Evolutionary conservation across 495 filamentous ascomycete genomes (phyloP).

Genomic region (Neurospora discreta): DNA sequence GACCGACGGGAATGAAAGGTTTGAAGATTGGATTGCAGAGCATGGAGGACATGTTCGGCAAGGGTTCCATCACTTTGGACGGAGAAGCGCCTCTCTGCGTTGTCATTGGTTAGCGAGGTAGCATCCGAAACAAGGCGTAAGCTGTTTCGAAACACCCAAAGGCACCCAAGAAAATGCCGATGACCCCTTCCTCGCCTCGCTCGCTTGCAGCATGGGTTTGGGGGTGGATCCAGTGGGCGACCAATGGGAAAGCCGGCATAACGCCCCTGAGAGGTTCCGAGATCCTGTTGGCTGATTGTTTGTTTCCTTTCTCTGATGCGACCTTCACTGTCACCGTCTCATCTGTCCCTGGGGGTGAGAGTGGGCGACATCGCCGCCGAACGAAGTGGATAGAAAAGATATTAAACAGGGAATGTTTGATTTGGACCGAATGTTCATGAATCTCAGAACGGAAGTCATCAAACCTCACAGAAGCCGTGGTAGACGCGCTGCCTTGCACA

Average conservation of each 20-base stretch:
- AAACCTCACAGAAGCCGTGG: neutral
- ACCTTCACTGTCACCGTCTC: neutral
- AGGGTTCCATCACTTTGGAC: neutral
- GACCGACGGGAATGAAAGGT: neutral
- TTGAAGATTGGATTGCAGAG: neutral
- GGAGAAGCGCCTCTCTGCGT: neutral
- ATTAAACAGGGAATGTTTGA: neutral
- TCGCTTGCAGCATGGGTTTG: constrained; percentile 7
- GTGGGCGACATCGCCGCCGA: neutral
- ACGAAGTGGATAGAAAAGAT: neutral
- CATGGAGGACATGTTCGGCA: neutral
- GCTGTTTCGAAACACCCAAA: constrained; percentile 21
- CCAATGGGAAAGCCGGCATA: constrained; percentile 10
- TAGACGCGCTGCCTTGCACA: neutral
- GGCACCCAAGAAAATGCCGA: neutral
- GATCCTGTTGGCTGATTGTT: constrained; percentile 9
- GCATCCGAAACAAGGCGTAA: neutral
- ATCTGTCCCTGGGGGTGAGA: neutral
- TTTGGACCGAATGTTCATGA: neutral
- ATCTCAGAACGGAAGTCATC: neutral
- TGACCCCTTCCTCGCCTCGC: neutral
- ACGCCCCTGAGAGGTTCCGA: neutral
- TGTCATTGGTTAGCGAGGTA: neutral
- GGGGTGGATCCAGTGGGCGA: neutral
- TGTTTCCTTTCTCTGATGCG: neutral